These are phyloP conservation scores for Clarireedia homoeocarpa DNA, from an alignment of 2,329 filamentous ascomycete genomes.

Conservation along the genomic window DNA sequence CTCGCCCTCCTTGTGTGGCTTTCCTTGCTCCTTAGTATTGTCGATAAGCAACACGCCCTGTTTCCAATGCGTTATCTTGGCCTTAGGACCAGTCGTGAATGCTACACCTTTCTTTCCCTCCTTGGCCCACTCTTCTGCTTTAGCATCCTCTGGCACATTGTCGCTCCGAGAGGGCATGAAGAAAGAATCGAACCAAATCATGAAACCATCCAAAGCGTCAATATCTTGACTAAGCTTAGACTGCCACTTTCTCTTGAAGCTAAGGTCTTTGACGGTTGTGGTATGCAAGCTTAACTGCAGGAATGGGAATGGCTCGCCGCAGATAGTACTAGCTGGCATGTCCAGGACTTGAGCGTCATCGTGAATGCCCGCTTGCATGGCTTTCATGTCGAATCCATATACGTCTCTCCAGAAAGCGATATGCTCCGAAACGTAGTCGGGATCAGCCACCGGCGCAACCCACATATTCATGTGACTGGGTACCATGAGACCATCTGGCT, in stretches of 20 bases:
- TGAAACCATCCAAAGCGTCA: conserved; percentile 73
- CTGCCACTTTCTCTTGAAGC: conserved; percentile 63
- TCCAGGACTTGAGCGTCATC: conserved; percentile 75
- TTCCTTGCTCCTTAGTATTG: conserved; percentile 36
- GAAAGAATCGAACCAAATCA: conserved; percentile 92
- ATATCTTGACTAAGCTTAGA: conserved; percentile 53
- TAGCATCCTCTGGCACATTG: conserved; percentile 41
- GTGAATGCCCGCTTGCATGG: conserved; percentile 77
- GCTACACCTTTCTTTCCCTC: conserved; percentile 55
- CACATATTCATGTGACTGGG: conserved; percentile 80
- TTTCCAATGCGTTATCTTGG: conserved; percentile 81
- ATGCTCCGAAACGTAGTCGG: conserved; percentile 69
- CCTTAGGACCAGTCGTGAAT: conserved; percentile 79
- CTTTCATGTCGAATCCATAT: conserved; percentile 90
- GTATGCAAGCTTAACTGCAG: conserved; percentile 70
- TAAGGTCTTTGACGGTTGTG: conserved; percentile 62
- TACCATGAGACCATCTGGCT: conserved; percentile 79
- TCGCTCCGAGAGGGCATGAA: conserved; percentile 59
- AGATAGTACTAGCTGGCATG: conserved; percentile 53
- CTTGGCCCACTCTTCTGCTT: conserved; percentile 54
- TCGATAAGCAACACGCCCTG: conserved; percentile 71
- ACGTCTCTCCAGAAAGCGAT: conserved; percentile 84
- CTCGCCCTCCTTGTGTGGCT: conserved; percentile 43
- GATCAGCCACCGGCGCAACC: conserved; percentile 71
- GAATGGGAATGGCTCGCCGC: conserved; percentile 57